Percentiles rank a stretch among this genome's conserved stretches.
phyloP scores from a whole-genome alignment of 2,329 filamentous ascomycete genomes.

The Tolypocladium ovalisporum region DNA sequence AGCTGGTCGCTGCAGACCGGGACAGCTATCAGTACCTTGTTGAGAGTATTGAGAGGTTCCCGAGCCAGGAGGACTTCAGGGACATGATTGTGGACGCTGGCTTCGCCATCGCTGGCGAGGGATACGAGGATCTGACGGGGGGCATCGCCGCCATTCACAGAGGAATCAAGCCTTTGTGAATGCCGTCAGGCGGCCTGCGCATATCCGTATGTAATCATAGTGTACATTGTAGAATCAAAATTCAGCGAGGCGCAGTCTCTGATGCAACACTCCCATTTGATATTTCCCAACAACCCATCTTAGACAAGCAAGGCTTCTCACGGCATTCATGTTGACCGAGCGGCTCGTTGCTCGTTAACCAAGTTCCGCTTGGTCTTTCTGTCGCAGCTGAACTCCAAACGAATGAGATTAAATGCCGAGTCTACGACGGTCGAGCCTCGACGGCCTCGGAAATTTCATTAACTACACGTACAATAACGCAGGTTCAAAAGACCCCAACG shows the following conservation, averaged over 20 bases:
- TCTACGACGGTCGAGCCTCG: slow-evolving; percentile 15
- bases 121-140: slow-evolving; percentile 83
- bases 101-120: slow-evolving; percentile 70
- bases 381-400: slow-evolving; percentile 18
- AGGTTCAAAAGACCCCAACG: slow-evolving; percentile 3
- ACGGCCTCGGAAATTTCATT: slow-evolving; percentile 22
- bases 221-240: slow-evolving; percentile 7
- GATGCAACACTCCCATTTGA: background rate
- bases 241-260: background rate
- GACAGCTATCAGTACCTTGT: slow-evolving; percentile 98
- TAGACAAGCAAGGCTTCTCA: background rate
- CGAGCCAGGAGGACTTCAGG: slow-evolving; percentile 72
- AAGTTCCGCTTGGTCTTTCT: background rate
- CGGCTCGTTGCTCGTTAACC: background rate
- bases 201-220: slow-evolving; percentile 2
- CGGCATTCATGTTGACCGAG: background rate
- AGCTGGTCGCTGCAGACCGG: slow-evolving; percentile 84
- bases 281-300: too few species aligned
- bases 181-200: background rate
- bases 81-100: slow-evolving; percentile 76
- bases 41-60: slow-evolving; percentile 93
- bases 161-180: slow-evolving; percentile 67
- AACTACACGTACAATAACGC: slow-evolving; percentile 21
- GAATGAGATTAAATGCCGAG: slow-evolving; percentile 18
- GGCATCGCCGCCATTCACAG: slow-evolving; percentile 95